These are phyloP conservation scores for Lactarius trivialis DNA, from an alignment of 768 basidiomycete genomes.

Conservation along the genomic window DNA sequence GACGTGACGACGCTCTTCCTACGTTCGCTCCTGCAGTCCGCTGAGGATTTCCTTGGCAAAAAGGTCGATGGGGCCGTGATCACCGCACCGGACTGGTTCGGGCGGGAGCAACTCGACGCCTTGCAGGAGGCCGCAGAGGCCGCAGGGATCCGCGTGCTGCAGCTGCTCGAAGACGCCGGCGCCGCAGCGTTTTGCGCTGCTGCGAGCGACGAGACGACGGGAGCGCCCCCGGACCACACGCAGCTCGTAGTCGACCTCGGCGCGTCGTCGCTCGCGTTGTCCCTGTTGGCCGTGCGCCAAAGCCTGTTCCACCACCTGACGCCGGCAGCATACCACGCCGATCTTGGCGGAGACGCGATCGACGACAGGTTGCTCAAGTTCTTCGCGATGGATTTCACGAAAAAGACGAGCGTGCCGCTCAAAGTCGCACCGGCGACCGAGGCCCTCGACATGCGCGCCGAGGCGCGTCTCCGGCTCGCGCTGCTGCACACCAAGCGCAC, in stretches of 20 bases:
- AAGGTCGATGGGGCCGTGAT: constrained; percentile 77
- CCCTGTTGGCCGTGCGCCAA: constrained; percentile 66
- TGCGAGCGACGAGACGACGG: constrained; percentile 32
- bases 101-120: constrained; percentile 58
- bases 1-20: constrained; percentile 87
- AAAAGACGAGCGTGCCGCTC: constrained; percentile 82
- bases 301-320: constrained; percentile 66
- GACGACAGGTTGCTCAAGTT: constrained; percentile 81
- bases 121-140: constrained; percentile 67
- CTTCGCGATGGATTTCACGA: constrained; percentile 94
- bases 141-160: constrained; percentile 78
- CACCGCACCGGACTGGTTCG: constrained; percentile 72
- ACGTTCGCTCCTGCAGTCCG: constrained; percentile 74
- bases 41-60: constrained; percentile 85
- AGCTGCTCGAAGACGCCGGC: constrained; percentile 82
- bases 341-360: constrained; percentile 62
- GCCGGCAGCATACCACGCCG: constrained; percentile 35
- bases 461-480: constrained; percentile 88
- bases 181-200: constrained; percentile 57
- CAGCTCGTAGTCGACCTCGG: constrained; percentile 81
- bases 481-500: constrained; percentile 95
- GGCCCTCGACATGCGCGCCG: constrained; percentile 68
- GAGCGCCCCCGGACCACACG: constrained; percentile 55
- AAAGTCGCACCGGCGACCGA: constrained; percentile 54
- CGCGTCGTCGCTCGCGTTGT: constrained; percentile 59